Conservation (phyloP, 1,284 basidiomycete genomes). For the Ganoderma resinaceum region DNA sequence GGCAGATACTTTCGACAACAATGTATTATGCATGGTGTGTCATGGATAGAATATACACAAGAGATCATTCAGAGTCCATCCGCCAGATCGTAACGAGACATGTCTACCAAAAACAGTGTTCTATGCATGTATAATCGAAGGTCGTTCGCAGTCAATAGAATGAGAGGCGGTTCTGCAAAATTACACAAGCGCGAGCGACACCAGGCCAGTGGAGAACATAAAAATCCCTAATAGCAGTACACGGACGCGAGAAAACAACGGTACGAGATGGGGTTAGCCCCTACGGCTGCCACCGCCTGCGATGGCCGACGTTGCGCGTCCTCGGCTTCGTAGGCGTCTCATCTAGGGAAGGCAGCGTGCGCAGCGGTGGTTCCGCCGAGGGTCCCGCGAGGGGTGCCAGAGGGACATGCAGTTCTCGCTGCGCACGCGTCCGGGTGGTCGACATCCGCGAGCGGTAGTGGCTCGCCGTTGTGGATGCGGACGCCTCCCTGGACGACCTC, state of each 20-base stretch:
- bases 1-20: neutral
- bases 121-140: slow-evolving; percentile 16
- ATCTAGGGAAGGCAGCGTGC: slow-evolving; percentile 49
- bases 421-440: slow-evolving; percentile 18
- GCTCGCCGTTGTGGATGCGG: slow-evolving; percentile 8
- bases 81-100: slow-evolving; percentile 20
- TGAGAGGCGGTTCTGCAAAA: slow-evolving; percentile 8
- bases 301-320: slow-evolving; percentile 45
- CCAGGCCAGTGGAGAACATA: slow-evolving; percentile 14
- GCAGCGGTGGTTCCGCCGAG: slow-evolving; percentile 30
- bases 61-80: slow-evolving; percentile 17
- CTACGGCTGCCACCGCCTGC: slow-evolving; percentile 38
- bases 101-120: slow-evolving; percentile 26
- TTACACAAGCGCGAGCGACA: slow-evolving; percentile 19
- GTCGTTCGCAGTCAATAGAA: slow-evolving; percentile 15
- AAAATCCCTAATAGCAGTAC: slow-evolving; percentile 13
- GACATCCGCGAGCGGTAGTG: slow-evolving; percentile 25
- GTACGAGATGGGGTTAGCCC: neutral
- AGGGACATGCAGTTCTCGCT: slow-evolving; percentile 11
- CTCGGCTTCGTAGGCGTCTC: slow-evolving; percentile 72
- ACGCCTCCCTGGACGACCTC: slow-evolving; percentile 22
- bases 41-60: slow-evolving; percentile 27
- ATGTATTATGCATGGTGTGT: slow-evolving; percentile 22
- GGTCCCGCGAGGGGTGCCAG: slow-evolving; percentile 24
- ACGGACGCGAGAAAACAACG: slow-evolving; percentile 5